Evolutionary conservation across 805 yeast species (phyloP).

Genomic region (Candida dajiaensis): DNA sequence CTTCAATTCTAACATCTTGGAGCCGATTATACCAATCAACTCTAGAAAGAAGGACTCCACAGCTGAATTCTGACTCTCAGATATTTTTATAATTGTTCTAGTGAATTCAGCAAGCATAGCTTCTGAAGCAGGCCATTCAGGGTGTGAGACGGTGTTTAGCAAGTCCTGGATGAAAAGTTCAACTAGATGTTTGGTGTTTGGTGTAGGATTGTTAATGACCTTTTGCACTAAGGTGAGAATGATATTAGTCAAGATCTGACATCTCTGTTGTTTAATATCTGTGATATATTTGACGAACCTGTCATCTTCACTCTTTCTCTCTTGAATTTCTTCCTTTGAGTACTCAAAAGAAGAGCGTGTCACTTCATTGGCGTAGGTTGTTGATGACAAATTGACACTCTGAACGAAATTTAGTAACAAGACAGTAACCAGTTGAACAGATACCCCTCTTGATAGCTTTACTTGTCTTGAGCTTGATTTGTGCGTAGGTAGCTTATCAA

Average conservation of each 20-base stretch:
- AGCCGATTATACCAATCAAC: slow-evolving; percentile 55
- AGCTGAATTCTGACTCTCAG: slow-evolving; percentile 32
- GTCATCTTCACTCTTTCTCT: slow-evolving; percentile 10
- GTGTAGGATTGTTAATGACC: slow-evolving; percentile 28
- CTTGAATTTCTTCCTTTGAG: slow-evolving; percentile 9
- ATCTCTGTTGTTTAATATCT: slow-evolving; percentile 5
- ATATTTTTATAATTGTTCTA: slow-evolving; percentile 34
- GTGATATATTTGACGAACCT: slow-evolving; percentile 1
- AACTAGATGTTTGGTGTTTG: slow-evolving; percentile 31
- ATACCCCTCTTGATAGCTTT: slow-evolving; percentile 37
- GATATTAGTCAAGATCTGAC: slow-evolving; percentile 6
- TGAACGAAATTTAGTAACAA: slow-evolving; percentile 41
- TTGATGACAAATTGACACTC: slow-evolving; percentile 25
- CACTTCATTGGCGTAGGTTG: slow-evolving; percentile 11
- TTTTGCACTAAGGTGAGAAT: slow-evolving; percentile 15
- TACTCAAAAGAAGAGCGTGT: slow-evolving; percentile 5
- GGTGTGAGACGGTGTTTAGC: slow-evolving; percentile 38
- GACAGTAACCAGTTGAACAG: slow-evolving; percentile 43
- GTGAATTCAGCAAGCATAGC: slow-evolving; percentile 39
- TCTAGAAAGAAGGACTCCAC: slow-evolving; percentile 53
- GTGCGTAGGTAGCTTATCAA: slow-evolving; percentile 43
- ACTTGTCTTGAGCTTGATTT: slow-evolving; percentile 39
- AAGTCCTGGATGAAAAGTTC: slow-evolving; percentile 57
- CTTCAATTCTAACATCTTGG: slow-evolving; percentile 36
- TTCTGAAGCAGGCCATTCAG: slow-evolving; percentile 62